Percentiles rank a stretch among this genome's conserved stretches.
Conservation (phyloP, 2,329 filamentous ascomycete genomes). For the Venturia oleaginea region DNA sequence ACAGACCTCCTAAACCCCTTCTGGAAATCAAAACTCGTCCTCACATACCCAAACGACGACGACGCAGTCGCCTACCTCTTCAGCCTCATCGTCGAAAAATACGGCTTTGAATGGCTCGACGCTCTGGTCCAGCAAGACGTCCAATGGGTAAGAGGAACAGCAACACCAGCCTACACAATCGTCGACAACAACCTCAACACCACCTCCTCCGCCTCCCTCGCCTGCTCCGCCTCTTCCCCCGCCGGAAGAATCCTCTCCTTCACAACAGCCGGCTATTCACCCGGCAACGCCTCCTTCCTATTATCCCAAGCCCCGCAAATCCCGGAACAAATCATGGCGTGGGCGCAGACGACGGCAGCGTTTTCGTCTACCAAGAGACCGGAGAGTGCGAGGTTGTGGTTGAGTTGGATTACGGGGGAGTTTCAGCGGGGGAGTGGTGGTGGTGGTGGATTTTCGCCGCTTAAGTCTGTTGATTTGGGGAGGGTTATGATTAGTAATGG, state of each 20-base stretch:
- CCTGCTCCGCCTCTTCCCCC: neutral
- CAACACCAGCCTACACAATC: neutral
- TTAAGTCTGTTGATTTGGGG: neutral
- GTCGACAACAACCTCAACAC: neutral
- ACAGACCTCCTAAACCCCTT: neutral
- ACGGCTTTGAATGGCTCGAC: neutral
- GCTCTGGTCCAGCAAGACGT: neutral
- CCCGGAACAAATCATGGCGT: neutral
- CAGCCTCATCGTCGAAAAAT: neutral
- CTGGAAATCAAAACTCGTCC: neutral
- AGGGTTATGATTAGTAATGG: neutral
- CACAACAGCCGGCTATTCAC: too few species aligned
- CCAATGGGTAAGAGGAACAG: neutral
- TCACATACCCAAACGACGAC: neutral
- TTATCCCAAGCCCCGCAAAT: neutral
- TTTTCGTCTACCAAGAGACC: neutral
- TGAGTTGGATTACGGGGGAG: too few species aligned
- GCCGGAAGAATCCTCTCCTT: too few species aligned
- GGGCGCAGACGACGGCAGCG: neutral
- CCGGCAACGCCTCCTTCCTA: neutral
- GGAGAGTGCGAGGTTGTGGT: neutral
- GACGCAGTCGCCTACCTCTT: neutral
- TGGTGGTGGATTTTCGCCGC: neutral
- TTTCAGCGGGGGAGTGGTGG: too few species aligned
- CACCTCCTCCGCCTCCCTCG: neutral